Percentiles rank a stretch among this genome's conserved stretches.
Evolutionary conservation across 164 flowering plant genomes (phyloP).

Genomic region (Stephania japonica): DNA sequence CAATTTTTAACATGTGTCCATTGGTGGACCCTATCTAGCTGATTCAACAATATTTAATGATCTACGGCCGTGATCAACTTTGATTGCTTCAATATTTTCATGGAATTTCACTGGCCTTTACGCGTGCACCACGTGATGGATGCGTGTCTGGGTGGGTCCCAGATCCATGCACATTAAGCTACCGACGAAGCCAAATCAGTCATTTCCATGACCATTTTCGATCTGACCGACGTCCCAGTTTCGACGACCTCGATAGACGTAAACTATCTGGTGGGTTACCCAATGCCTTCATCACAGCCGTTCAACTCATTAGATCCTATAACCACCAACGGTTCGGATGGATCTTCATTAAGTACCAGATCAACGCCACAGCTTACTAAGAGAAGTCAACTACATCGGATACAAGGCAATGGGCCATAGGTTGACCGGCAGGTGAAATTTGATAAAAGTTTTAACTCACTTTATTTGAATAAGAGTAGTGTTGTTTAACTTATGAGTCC

Average conservation of each 20-base stretch:
- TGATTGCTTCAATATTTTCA: not conserved
- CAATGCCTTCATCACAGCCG: not conserved
- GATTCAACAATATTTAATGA: not conserved
- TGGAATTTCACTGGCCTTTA: not conserved
- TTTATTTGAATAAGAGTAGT: too few species aligned
- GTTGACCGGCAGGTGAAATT: too few species aligned
- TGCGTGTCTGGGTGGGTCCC: not conserved
- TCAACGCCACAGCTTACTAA: not conserved
- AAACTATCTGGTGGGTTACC: not conserved
- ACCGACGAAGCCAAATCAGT: not conserved
- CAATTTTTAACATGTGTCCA: not conserved
- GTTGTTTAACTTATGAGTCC: too few species aligned
- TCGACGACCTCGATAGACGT: not conserved
- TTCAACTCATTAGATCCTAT: not conserved
- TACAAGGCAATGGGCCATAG: too few species aligned
- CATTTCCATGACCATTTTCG: not conserved
- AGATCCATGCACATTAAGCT: not conserved
- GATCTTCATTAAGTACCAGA: not conserved
- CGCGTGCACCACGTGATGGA: not conserved
- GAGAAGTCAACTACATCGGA: not conserved
- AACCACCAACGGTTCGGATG: not conserved
- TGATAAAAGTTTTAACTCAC: too few species aligned
- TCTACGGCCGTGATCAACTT: not conserved
- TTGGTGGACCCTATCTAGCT: not conserved
- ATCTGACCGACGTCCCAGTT: too few species aligned